phyloP scores from a whole-genome alignment of 2,329 filamentous ascomycete genomes.

The Trichoderma citrinoviride region DNA sequence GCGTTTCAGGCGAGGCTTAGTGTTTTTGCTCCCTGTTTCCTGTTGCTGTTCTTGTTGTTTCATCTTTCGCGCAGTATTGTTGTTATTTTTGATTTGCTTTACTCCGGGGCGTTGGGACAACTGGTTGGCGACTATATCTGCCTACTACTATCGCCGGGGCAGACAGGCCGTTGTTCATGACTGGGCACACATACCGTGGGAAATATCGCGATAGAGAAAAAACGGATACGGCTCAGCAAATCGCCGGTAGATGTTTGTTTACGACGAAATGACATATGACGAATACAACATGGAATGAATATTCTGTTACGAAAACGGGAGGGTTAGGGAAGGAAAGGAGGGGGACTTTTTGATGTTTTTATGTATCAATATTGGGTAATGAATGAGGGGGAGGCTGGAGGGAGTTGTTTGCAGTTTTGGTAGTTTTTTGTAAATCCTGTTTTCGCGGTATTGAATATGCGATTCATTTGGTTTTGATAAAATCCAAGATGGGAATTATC shows the following conservation, averaged over 20 bases:
- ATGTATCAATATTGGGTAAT: conserved; percentile 9
- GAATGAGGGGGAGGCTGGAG: background rate
- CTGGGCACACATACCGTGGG: conserved; percentile 15
- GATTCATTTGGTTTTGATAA: background rate
- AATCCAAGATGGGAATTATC: background rate
- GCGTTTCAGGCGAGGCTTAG: background rate
- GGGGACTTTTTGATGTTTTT: background rate
- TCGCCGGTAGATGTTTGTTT: conserved; percentile 15
- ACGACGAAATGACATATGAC: conserved; percentile 21
- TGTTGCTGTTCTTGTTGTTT: background rate
- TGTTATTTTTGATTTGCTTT: background rate
- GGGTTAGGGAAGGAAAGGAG: background rate
- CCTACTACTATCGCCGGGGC: background rate
- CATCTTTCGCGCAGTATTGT: background rate
- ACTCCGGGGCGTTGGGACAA: background rate
- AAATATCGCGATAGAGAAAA: conserved; percentile 20
- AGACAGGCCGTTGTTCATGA: conserved; percentile 8
- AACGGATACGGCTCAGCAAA: conserved; percentile 16
- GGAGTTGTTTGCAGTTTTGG: background rate
- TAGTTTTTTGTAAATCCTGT: background rate
- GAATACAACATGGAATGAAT: conserved; percentile 14
- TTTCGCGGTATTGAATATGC: background rate
- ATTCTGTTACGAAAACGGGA: conserved; percentile 3
- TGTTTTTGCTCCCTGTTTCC: background rate
- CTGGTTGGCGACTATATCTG: conserved; percentile 8